These are phyloP conservation scores for Oryza nivara DNA, from an alignment of 176 grass and related monocot genomes.

Conservation along the genomic window DNA sequence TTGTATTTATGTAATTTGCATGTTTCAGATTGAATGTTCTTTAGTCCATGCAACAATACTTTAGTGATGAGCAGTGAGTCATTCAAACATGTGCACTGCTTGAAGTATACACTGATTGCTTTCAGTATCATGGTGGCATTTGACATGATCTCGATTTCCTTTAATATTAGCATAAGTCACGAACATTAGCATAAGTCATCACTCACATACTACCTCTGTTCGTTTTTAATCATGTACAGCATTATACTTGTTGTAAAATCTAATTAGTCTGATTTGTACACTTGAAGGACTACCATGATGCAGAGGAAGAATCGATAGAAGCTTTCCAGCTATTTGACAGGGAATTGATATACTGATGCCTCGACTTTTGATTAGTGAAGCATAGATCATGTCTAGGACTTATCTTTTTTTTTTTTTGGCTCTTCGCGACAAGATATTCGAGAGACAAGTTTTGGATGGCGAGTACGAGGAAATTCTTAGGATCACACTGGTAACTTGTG, in stretches of 20 bases:
- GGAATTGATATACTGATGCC: slow-evolving; percentile 44
- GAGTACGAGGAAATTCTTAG: not conserved
- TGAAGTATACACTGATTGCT: too few species aligned
- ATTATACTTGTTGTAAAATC: not conserved
- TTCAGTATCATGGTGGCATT: not conserved
- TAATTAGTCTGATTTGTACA: slow-evolving; percentile 23
- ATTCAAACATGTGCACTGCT: too few species aligned
- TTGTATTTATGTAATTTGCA: too few species aligned
- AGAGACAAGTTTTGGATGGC: too few species aligned
- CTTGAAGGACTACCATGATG: slow-evolving; percentile 37
- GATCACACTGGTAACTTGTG: not conserved
- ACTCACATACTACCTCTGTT: not conserved
- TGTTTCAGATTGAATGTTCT: too few species aligned
- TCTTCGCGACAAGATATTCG: too few species aligned
- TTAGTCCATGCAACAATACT: too few species aligned
- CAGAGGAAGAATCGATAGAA: slow-evolving; percentile 39
- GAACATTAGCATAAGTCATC: not conserved
- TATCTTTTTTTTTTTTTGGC: not conserved
- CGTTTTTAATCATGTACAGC: not conserved
- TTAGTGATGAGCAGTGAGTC: too few species aligned
- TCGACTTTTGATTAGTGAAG: slow-evolving; percentile 19
- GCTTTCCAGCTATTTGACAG: slow-evolving; percentile 42
- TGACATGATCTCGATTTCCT: not conserved
- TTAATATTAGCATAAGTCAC: not conserved
- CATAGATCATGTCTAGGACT: not conserved